phyloP scores from a whole-genome alignment of 2,329 filamentous ascomycete species.

The Calonectria fujianensis region DNA sequence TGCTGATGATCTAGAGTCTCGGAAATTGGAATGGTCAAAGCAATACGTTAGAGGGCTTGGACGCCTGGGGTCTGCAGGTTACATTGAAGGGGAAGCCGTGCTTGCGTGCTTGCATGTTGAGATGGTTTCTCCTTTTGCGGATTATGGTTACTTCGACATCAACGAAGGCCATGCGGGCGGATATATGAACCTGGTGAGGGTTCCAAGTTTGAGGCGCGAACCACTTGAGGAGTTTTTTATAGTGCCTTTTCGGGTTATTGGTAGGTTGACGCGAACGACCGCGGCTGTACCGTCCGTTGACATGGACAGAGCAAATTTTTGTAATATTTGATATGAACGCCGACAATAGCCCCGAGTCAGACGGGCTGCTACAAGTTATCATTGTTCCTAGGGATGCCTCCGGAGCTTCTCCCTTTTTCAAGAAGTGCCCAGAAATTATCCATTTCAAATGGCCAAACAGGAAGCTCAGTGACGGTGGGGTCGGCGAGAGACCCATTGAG shows the following conservation, averaged over 20 bases:
- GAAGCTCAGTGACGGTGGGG: neutral
- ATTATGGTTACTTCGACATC: neutral
- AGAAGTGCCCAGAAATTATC: slow-evolving; percentile 8
- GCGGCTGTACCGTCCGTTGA: neutral
- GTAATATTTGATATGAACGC: neutral
- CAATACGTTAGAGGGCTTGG: neutral
- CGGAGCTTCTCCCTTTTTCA: neutral
- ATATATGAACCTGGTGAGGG: neutral
- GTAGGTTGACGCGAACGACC: neutral
- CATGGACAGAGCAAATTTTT: neutral
- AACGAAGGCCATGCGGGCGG: neutral
- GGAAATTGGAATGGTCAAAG: neutral
- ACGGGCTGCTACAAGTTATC: neutral
- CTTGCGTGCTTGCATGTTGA: neutral
- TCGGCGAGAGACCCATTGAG: neutral
- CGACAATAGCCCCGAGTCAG: neutral
- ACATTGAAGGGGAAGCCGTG: neutral
- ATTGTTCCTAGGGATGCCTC: neutral
- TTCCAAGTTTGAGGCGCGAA: neutral
- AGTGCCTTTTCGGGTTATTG: neutral
- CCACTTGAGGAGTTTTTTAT: neutral
- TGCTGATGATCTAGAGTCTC: no score
- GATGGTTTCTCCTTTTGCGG: slow-evolving; percentile 1
- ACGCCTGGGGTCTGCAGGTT: no score
- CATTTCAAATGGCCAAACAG: slow-evolving; percentile 13